These are phyloP conservation scores for Neurospora sp. DNA, from an alignment of 495 filamentous ascomycete genomes.

Conservation along the genomic window DNA sequence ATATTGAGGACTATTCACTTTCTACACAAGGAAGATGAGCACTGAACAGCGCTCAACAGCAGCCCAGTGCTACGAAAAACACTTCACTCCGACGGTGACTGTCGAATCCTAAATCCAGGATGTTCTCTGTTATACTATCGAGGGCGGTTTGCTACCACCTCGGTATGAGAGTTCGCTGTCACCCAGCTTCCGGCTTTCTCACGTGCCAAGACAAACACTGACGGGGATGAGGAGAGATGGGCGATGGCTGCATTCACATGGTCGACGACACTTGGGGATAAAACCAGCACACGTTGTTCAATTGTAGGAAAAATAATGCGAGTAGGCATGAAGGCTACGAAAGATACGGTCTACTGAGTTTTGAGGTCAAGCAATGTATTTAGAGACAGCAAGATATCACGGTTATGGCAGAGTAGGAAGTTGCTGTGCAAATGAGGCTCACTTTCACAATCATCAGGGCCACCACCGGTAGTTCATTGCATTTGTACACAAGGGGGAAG, in stretches of 20 bases:
- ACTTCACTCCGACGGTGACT: neutral
- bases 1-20: neutral
- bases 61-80: neutral
- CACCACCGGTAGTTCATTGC: neutral
- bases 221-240: neutral
- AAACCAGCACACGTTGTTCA: neutral
- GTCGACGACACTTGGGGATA: neutral
- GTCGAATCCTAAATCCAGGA: neutral
- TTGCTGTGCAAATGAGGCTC: neutral
- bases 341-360: neutral
- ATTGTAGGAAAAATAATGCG: rapidly evolving
- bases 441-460: neutral
- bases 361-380: neutral
- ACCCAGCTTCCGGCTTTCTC: neutral
- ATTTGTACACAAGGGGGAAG: neutral
- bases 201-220: neutral
- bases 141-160: neutral
- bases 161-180: neutral
- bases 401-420: neutral
- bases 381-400: neutral
- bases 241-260: neutral
- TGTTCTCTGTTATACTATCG: neutral
- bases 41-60: neutral
- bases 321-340: neutral
- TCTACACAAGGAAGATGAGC: neutral